Percentiles rank a stretch among this genome's conserved stretches.
Evolutionary conservation across 106 monocot genomes (phyloP).

Genomic region (Alisma plantagoaquatica): DNA sequence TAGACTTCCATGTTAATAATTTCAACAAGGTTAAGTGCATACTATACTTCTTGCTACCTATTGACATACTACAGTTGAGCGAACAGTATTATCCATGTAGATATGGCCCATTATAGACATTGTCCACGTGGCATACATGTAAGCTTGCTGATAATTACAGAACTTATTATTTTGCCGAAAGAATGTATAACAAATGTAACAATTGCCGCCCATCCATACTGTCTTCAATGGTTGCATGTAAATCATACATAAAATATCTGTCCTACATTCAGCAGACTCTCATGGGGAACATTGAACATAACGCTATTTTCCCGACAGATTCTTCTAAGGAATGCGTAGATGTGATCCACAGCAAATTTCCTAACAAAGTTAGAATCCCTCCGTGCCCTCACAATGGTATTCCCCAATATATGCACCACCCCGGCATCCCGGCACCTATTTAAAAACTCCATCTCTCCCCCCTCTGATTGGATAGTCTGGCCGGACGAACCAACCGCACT

Average conservation of each 20-base stretch:
- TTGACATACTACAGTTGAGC: too few species aligned
- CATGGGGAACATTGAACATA: conserved; percentile 80
- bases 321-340: conserved; percentile 77
- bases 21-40: too few species aligned
- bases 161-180: too few species aligned
- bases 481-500: conserved; percentile 9
- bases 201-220: too few species aligned
- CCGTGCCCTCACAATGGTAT: conserved; percentile 59
- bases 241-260: conserved; percentile 78
- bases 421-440: conserved; percentile 64
- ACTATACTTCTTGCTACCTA: too few species aligned
- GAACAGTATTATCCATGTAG: too few species aligned
- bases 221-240: too few species aligned
- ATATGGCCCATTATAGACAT: too few species aligned
- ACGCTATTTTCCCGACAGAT: conserved; percentile 90
- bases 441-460: conserved; percentile 69
- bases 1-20: too few species aligned
- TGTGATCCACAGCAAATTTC: conserved; percentile 55
- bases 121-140: too few species aligned
- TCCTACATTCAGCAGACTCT: conserved; percentile 80
- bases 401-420: conserved; percentile 86
- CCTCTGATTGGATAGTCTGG: conserved; percentile 15
- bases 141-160: too few species aligned
- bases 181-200: too few species aligned
- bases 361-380: conserved; percentile 49